These are phyloP conservation scores for Lolium rigidum DNA, from an alignment of 176 grass and related monocot genomes.

Conservation along the genomic window DNA sequence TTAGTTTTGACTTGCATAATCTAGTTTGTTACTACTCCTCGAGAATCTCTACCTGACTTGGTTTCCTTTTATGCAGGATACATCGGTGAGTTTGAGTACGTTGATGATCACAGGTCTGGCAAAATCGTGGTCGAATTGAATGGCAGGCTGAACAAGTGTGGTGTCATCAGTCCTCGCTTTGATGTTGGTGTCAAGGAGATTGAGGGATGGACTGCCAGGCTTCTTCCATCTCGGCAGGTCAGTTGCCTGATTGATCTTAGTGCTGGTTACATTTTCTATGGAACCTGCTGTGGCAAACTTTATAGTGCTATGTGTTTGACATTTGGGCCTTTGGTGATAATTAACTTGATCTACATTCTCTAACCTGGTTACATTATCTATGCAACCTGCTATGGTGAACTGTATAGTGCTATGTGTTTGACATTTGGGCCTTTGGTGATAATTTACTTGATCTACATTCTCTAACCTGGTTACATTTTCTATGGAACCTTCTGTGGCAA, in stretches of 20 bases:
- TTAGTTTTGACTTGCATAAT: conserved; percentile 30
- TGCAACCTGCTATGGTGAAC: neutral
- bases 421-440: neutral
- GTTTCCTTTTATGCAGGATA: conserved; percentile 44
- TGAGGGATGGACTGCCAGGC: conserved; percentile 64
- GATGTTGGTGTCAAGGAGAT: conserved; percentile 81
- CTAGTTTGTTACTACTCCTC: neutral
- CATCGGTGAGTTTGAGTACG: conserved; percentile 70
- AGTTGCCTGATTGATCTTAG: neutral
- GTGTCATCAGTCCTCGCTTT: conserved; percentile 71
- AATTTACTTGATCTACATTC: no score
- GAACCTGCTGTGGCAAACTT: neutral
- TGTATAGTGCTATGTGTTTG: neutral
- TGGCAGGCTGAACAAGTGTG: conserved; percentile 77
- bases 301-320: neutral
- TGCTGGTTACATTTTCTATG: neutral
- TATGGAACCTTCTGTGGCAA: no score
- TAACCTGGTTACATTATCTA: no score
- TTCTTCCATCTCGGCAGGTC: conserved; percentile 69
- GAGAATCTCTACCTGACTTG: neutral
- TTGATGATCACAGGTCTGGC: conserved; percentile 67
- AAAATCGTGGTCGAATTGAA: conserved; percentile 72
- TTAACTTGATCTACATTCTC: no score
- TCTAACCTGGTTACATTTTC: no score
- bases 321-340: neutral